Conservation (phyloP, 1,284 basidiomycete genomes). For the Apiotrichum gracile region DNA sequence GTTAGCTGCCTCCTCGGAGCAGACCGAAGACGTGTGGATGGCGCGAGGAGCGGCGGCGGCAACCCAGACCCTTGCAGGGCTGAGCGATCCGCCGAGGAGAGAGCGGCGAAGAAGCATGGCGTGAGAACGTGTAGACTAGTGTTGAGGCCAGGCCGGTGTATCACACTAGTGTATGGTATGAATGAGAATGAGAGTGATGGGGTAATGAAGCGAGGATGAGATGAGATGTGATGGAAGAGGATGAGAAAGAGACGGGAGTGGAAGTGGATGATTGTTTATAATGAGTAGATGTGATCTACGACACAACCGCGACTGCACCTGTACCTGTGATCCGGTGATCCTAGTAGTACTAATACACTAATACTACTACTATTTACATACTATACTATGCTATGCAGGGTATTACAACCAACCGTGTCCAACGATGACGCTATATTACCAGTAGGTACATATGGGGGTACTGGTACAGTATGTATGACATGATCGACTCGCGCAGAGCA, state of each 20-base stretch:
- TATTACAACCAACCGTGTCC: no score
- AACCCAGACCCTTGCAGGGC: background rate
- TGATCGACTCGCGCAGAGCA: no score
- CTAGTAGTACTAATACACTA: no score
- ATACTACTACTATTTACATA: no score
- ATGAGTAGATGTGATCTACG: no score
- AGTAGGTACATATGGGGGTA: no score
- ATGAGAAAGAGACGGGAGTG: background rate
- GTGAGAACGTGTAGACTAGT: no score
- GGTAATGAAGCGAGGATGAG: background rate
- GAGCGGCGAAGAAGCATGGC: background rate
- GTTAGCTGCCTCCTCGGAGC: background rate
- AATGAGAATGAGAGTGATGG: background rate
- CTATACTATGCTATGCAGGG: no score
- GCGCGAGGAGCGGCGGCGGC: background rate
- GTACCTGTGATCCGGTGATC: no score
- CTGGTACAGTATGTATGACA: no score
- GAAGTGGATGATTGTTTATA: background rate
- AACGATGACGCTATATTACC: no score
- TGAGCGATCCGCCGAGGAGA: background rate
- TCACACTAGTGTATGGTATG: background rate
- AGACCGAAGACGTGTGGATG: conserved; percentile 6
- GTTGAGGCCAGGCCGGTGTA: background rate
- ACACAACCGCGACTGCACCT: no score
- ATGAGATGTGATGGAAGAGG: background rate